A percentile compares a stretch with the other conserved stretches of the same genome.
phyloP scores from a whole-genome alignment of 176 grass and related monocot genomes.

The Paspalum notatum region DNA sequence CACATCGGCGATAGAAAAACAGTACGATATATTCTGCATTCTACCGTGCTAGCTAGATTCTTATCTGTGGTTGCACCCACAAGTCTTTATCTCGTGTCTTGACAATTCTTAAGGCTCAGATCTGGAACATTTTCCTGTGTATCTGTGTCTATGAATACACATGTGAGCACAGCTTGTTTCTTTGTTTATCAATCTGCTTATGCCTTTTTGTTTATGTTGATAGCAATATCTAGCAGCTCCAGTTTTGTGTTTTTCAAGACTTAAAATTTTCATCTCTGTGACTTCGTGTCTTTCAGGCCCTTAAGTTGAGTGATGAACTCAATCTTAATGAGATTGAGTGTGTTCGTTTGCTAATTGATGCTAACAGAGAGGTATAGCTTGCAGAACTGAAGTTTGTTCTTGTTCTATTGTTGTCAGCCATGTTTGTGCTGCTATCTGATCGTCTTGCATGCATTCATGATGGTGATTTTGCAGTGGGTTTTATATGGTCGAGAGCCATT shows the following conservation, averaged over 20 bases:
- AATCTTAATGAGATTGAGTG: slow-evolving; percentile 95
- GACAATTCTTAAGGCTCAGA: not conserved
- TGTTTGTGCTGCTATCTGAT: slow-evolving; percentile 35
- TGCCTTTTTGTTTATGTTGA: slow-evolving; percentile 5
- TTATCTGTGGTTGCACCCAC: slow-evolving; percentile 8
- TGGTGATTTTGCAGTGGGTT: slow-evolving; percentile 70
- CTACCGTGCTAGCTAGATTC: not conserved
- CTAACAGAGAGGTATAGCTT: slow-evolving; percentile 79
- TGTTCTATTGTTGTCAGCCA: not conserved
- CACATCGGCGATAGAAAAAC: not conserved
- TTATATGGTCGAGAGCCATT: slow-evolving; percentile 83
- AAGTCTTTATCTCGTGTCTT: not conserved
- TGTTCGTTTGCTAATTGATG: slow-evolving; percentile 88
- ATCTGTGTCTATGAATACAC: not conserved
- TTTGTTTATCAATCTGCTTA: slow-evolving; percentile 6
- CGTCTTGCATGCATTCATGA: slow-evolving; percentile 10
- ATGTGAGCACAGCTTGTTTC: not conserved
- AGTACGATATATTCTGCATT: not conserved
- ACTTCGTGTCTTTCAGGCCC: slow-evolving; percentile 54
- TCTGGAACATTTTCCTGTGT: not conserved
- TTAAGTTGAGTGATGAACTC: slow-evolving; percentile 95
- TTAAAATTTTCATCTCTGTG: slow-evolving; percentile 9
- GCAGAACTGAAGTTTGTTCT: slow-evolving; percentile 25
- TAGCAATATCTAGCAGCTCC: not conserved
- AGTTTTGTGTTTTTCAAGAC: slow-evolving; percentile 16